Evolutionary conservation across 352 stramenopile species (phyloP).

Genomic region (Phytophthora fragariae): DNA sequence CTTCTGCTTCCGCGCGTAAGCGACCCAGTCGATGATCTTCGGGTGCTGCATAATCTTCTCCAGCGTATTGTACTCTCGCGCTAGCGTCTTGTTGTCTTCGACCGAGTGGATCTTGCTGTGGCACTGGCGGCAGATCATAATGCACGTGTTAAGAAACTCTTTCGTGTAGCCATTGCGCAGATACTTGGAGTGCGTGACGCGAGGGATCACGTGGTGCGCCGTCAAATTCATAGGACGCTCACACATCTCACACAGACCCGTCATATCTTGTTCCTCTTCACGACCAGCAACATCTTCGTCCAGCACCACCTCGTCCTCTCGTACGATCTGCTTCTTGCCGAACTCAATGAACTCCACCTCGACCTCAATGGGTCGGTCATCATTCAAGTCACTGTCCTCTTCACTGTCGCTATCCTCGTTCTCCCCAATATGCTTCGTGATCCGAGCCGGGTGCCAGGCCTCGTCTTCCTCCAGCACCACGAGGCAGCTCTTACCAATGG

Average conservation of each 20-base stretch:
- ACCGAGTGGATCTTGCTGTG: constrained; percentile 92
- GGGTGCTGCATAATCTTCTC: constrained; percentile 92
- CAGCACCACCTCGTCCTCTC: constrained; percentile 68
- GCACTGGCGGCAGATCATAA: constrained; percentile 93
- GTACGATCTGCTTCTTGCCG: constrained; percentile 71
- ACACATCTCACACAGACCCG: constrained; percentile 88
- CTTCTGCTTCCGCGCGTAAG: constrained; percentile 93
- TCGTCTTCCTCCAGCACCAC: constrained; percentile 75
- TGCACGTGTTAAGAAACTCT: constrained; percentile 86
- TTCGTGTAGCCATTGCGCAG: constrained; percentile 80
- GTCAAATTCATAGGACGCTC: constrained; percentile 93
- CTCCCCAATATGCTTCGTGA: constrained; percentile 50
- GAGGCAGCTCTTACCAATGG: constrained; percentile 65
- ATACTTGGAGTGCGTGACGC: constrained; percentile 81
- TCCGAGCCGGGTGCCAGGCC: constrained; percentile 75
- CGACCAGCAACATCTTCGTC: constrained; percentile 72
- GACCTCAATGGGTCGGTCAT: constrained; percentile 39
- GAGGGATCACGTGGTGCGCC: constrained; percentile 94
- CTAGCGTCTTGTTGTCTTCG: constrained; percentile 92
- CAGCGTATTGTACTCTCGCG: constrained; percentile 91
- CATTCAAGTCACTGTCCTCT: neutral
- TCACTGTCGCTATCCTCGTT: constrained; percentile 17
- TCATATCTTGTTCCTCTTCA: constrained; percentile 65
- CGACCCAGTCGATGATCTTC: constrained; percentile 88
- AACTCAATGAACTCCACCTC: constrained; percentile 86